These are phyloP conservation scores for Xylariaceae sp. DNA, from an alignment of 2,329 filamentous ascomycete species.

Conservation along the genomic window DNA sequence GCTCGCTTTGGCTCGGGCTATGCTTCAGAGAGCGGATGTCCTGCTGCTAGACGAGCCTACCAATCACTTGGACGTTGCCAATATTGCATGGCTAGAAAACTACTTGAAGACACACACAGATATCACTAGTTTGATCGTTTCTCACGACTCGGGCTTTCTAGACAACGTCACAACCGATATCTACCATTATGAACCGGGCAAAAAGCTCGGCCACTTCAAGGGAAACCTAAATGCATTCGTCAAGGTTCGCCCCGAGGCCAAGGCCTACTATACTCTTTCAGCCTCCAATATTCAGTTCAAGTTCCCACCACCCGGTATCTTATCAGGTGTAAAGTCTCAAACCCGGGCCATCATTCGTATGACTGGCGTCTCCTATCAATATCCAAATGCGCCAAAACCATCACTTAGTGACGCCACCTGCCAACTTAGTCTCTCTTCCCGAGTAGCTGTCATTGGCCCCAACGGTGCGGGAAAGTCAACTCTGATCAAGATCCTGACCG, in stretches of 20 bases:
- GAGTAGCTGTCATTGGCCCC: slow-evolving; percentile 93
- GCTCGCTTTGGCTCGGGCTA: slow-evolving; percentile 90
- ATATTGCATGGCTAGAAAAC: slow-evolving; percentile 93
- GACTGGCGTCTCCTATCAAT: slow-evolving; percentile 90
- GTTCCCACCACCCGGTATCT: slow-evolving; percentile 93
- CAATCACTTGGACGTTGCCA: slow-evolving; percentile 95
- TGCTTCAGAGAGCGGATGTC: slow-evolving; percentile 97
- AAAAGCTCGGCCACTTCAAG: slow-evolving; percentile 89
- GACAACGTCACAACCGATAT: slow-evolving; percentile 98
- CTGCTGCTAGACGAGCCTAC: slow-evolving; percentile 97
- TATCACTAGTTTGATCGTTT: slow-evolving; percentile 96
- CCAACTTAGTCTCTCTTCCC: slow-evolving; percentile 84
- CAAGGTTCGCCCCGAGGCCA: slow-evolving; percentile 87
- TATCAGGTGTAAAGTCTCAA: slow-evolving; percentile 92
- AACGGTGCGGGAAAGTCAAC: slow-evolving; percentile 99
- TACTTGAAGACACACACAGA: slow-evolving; percentile 96
- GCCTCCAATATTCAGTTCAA: slow-evolving; percentile 92
- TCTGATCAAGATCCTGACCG: slow-evolving; percentile 95
- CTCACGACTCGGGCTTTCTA: slow-evolving; percentile 96
- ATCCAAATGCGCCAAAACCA: slow-evolving; percentile 86
- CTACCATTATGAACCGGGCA: slow-evolving; percentile 94
- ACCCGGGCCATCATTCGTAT: slow-evolving; percentile 96
- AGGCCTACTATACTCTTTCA: slow-evolving; percentile 97
- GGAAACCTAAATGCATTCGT: slow-evolving; percentile 87
- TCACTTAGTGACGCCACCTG: slow-evolving; percentile 89